Evolutionary conservation across 2,329 filamentous ascomycete genomes (phyloP).

Genomic region (Diaporthe destruens): DNA sequence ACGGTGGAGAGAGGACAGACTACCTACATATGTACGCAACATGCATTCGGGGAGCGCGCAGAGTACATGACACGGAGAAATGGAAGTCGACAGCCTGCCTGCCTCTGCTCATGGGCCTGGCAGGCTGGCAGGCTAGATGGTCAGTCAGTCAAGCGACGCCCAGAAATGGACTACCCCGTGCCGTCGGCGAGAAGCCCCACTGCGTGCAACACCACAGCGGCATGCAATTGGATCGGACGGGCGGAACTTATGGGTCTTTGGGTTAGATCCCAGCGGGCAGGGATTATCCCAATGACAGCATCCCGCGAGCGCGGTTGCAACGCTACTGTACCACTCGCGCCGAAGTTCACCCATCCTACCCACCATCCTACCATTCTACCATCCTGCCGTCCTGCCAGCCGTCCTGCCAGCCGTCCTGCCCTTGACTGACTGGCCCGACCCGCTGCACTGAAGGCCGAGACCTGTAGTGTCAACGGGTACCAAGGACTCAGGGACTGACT

Average conservation of each 20-base stretch:
- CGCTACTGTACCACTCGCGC: neutral
- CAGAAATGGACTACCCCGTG: slow-evolving; percentile 10
- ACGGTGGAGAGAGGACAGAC: neutral
- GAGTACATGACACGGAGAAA: slow-evolving; percentile 37
- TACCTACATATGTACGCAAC: neutral
- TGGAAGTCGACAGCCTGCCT: slow-evolving; percentile 16
- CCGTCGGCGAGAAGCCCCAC: slow-evolving; percentile 16
- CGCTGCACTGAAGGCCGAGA: slow-evolving; percentile 13
- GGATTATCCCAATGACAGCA: slow-evolving; percentile 22
- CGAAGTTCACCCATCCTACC: slow-evolving; percentile 26
- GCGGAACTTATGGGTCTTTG: slow-evolving; percentile 35
- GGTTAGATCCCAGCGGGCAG: neutral
- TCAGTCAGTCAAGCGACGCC: slow-evolving; percentile 22
- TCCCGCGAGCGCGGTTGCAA: slow-evolving; percentile 10
- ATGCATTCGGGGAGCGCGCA: neutral
- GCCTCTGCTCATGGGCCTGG: slow-evolving; percentile 5
- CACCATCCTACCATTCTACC: too few species aligned
- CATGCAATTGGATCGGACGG: slow-evolving; percentile 39
- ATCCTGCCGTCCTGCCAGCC: too few species aligned
- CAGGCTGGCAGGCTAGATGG: neutral
- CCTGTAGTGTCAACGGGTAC: neutral
- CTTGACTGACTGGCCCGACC: slow-evolving; percentile 11
- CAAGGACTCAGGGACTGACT: too few species aligned
- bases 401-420: too few species aligned
- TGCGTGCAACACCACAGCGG: neutral